Evolutionary conservation across 2,329 filamentous ascomycete genomes (phyloP).

Genomic region (Botrytis squamosa): DNA sequence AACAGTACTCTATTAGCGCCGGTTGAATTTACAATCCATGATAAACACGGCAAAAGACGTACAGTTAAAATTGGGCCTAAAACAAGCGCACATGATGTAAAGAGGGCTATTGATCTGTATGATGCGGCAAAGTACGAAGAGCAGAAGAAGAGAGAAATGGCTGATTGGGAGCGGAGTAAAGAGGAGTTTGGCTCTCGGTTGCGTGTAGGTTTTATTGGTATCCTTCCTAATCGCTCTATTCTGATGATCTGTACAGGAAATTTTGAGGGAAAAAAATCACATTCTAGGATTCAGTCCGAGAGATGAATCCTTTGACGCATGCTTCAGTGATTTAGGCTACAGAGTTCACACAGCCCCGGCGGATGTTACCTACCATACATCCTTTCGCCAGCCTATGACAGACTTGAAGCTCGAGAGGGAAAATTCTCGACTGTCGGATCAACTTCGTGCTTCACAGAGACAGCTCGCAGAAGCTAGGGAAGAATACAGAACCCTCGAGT

Average conservation of each 20-base stretch:
- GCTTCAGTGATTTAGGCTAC: not conserved
- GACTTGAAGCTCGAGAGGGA: not conserved
- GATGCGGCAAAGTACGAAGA: not conserved
- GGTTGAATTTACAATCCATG: not conserved
- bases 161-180: not conserved
- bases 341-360: not conserved
- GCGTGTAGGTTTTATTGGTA: not conserved
- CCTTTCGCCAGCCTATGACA: not conserved
- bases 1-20: not conserved
- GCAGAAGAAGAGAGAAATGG: not conserved
- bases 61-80: not conserved
- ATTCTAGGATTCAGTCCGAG: not conserved
- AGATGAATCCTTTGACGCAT: constrained; percentile 1
- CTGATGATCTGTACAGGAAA: not conserved
- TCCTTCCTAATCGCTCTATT: not conserved
- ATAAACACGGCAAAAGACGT: not conserved
- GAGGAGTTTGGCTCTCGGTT: not conserved
- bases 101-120: not conserved
- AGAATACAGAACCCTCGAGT: not conserved
- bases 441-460: not conserved
- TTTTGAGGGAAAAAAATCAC: not conserved
- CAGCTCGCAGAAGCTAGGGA: not conserved
- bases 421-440: not conserved
- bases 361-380: not conserved
- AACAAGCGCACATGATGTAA: not conserved